Evolutionary conservation across 2,329 filamentous ascomycete species (phyloP), one percentile per base, ranked within the genome.

Genomic region (Arthrobotrys entomopaga): DNA sequence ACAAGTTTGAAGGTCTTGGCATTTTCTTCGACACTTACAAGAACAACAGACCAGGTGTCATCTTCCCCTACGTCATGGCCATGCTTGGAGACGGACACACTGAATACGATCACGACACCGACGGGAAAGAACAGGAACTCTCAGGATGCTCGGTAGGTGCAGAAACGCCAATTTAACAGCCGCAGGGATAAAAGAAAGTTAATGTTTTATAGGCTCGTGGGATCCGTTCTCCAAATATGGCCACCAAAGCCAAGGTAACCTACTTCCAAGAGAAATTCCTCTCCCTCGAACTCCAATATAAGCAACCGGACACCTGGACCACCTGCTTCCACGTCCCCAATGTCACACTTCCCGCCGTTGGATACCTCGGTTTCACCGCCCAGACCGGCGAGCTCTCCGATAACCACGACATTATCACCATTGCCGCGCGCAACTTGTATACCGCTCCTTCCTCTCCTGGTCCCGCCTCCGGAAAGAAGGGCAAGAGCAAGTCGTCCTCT

Each of bases 1-100:
- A 99, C 83, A 88, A 88, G 77, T 99, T 98, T 79, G 94, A 99
- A 82, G 95, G 95, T 3, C 86, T 99, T 53, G 95, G 93, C 64
- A 87, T 99, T 82, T 98, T 97, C 84, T 88, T 99, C 83, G 95
- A 99, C 81, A 99, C 95, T 50, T 99, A 99, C 86, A 99, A 99
- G 88, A 99, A 99, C 85, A 97, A 97, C 84, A 89, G 95, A 13
- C 94, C 95, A 0, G 95, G 95, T 49, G 90, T 92, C 48, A 91
- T 97, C 53, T 99, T 99, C 83, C 95, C 95, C 58, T 97, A 97
- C 81, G 90, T 99, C 79, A 97, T 98, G 93, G 94, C 93, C 76
- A 98, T 98, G 95, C 86, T 93, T 78, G 95, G 95, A 73, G 95
- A 99, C 81, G 94, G 95, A 76, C 85, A 92, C 81, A 96, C 90